Conservation (phyloP, 345 rosid genomes). For the Microcos paniculata region DNA sequence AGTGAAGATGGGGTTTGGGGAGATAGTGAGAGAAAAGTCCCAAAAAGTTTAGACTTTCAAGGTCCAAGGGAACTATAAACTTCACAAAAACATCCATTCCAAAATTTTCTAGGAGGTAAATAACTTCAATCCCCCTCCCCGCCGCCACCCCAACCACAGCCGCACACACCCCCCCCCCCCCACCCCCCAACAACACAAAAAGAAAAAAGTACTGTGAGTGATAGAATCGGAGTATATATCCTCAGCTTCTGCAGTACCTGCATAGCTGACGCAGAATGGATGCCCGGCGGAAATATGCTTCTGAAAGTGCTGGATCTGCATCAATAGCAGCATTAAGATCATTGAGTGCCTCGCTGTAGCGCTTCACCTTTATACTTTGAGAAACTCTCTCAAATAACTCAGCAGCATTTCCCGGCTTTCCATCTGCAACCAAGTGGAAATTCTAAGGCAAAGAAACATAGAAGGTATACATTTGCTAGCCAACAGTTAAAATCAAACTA, state of each 20-base stretch:
- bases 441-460: not conserved
- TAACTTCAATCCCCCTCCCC: too few relatives aligned
- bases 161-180: too few relatives aligned
- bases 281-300: slow-evolving; percentile 78
- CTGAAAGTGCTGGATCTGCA: slow-evolving; percentile 83
- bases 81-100: not conserved
- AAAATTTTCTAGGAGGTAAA: not conserved
- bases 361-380: slow-evolving; percentile 75
- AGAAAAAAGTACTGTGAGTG: not conserved
- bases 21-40: not conserved
- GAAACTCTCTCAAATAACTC: slow-evolving; percentile 80
- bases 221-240: not conserved
- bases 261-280: slow-evolving; percentile 84
- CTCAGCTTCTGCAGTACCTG: slow-evolving; percentile 52
- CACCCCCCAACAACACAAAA: too few relatives aligned
- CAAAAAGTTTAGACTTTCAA: not conserved
- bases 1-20: not conserved
- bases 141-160: too few relatives aligned
- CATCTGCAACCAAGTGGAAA: slow-evolving; percentile 43
- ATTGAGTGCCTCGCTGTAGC: slow-evolving; percentile 77
- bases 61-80: not conserved
- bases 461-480: not conserved
- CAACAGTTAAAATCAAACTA: not conserved
- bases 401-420: slow-evolving; percentile 56
- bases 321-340: slow-evolving; percentile 95